Evolutionary conservation across 805 yeast genomes (phyloP), one percentile per base, ranked within the genome.

Genomic region (Lachancea fermentati): DNA sequence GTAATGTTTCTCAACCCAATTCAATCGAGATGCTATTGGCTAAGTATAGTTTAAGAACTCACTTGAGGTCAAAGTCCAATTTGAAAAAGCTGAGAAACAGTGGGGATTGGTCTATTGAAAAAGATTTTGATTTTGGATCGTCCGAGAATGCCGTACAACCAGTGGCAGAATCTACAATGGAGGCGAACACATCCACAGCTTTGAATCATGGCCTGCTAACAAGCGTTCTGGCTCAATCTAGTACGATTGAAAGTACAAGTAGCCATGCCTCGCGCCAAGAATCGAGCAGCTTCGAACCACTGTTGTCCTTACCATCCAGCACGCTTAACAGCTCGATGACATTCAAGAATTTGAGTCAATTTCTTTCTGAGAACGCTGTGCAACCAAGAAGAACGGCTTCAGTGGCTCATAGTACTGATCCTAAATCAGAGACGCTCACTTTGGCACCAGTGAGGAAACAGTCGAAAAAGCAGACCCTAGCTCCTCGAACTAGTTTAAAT

Each of bases 201-300:
- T 22, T 22, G 9, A 7, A 32, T 22, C 29, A 13, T 12, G 29
- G 12, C 26, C 17, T 13, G 4, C 22, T 34, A 13, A 34, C 51
- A 18, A 52, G 54, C 33, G 41, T 54, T 8, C 32, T 58, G 15
- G 62, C 63, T 2, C 58, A 57, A 17, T 58, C 63, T 14, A 58
- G 61, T 33, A 44, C 46, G 2, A 48, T 55, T 9, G 46, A 52
- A 15, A n/a, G 19, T n/a, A 18, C n/a, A 8, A 8, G n/a, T 19
- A 12, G 18, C 34, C n/a, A 6, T 7, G 13, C 14, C 7, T 15
- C 30, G 5, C 12, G 4, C 16, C 13, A 19, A 11, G 18, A 32
- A 6, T 14, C 16, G 9, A 19, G 4, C 2, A 16, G 9, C 7
- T 4, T 30, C n/a, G 30, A 47, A 16, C 47, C 51, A 11, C 26